Percentiles rank a stretch among this genome's conserved stretches.
Conservation (phyloP, 2,329 filamentous ascomycete species). For the Cadophora luteo-olivacea region DNA sequence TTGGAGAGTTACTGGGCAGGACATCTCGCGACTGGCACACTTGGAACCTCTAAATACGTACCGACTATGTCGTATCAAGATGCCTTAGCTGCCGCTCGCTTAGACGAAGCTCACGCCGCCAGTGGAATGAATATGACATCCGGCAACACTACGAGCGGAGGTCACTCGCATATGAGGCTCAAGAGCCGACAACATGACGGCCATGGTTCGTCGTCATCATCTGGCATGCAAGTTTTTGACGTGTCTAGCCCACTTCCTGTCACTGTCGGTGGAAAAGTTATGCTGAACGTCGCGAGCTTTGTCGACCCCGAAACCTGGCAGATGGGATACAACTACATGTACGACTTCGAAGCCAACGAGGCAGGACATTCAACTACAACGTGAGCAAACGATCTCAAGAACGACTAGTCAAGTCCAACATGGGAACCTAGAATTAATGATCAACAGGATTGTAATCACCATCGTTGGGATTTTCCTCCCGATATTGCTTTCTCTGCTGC, state of each 20-base stretch:
- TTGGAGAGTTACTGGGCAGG: slow-evolving; percentile 5
- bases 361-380: slow-evolving; percentile 1
- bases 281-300: neutral
- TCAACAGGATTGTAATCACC: neutral
- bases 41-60: slow-evolving; percentile 2
- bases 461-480: slow-evolving; percentile 8
- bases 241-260: neutral
- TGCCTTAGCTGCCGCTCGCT: neutral
- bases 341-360: slow-evolving; percentile 1
- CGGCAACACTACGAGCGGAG: neutral
- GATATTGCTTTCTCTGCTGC: neutral
- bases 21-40: neutral
- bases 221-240: neutral
- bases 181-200: neutral
- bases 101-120: neutral
- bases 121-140: neutral
- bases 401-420: no score
- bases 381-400: neutral
- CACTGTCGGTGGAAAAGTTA: neutral
- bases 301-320: slow-evolving; percentile 1
- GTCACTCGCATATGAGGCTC: slow-evolving; percentile 2
- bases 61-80: slow-evolving; percentile 9
- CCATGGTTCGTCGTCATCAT: neutral
- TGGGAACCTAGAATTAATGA: no score
- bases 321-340: slow-evolving; percentile 8